A percentile compares a stretch with the other conserved stretches of the same genome.
Evolutionary conservation across 371 early-diverging fungal genomes (phyloP).

Genomic region (Mucor irregularis): DNA sequence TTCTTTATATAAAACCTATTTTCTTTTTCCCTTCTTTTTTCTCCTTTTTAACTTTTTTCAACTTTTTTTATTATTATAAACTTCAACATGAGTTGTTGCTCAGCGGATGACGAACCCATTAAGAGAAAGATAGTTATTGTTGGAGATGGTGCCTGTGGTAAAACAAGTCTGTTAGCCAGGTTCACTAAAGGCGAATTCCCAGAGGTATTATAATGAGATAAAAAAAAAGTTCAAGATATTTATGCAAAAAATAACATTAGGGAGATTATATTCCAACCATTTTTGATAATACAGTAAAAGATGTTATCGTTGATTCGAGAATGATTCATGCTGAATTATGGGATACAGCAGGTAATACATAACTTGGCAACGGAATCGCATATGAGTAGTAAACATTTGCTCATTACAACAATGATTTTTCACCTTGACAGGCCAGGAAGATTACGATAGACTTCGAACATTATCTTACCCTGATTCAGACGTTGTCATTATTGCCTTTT

Average conservation of each 20-base stretch:
- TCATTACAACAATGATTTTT: not conserved
- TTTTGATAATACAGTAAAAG: constrained; percentile 82
- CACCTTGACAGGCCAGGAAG: constrained; percentile 63
- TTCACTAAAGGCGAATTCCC: constrained; percentile 62
- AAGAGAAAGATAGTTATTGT: constrained; percentile 70
- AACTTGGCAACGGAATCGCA: too few relatives aligned
- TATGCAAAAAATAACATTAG: not conserved
- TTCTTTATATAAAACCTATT: not conserved
- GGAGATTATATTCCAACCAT: constrained; percentile 58
- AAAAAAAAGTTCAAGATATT: not conserved
- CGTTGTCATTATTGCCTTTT: constrained; percentile 47
- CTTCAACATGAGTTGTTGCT: constrained; percentile 19
- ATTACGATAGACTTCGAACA: constrained; percentile 49
- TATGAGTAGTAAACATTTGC: not conserved
- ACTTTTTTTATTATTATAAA: not conserved
- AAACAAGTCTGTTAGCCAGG: constrained; percentile 61
- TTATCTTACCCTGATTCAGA: constrained; percentile 51
- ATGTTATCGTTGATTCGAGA: constrained; percentile 72
- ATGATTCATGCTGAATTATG: constrained; percentile 76
- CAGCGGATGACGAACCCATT: constrained; percentile 18
- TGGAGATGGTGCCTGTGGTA: constrained; percentile 73
- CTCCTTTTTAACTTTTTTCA: not conserved
- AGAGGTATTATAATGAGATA: constrained; percentile 29
- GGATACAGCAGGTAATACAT: constrained; percentile 82
- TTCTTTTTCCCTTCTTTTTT: not conserved